phyloP scores from a whole-genome alignment of 371 early-diverging fungal species.

The Mortierella sp. region DNA sequence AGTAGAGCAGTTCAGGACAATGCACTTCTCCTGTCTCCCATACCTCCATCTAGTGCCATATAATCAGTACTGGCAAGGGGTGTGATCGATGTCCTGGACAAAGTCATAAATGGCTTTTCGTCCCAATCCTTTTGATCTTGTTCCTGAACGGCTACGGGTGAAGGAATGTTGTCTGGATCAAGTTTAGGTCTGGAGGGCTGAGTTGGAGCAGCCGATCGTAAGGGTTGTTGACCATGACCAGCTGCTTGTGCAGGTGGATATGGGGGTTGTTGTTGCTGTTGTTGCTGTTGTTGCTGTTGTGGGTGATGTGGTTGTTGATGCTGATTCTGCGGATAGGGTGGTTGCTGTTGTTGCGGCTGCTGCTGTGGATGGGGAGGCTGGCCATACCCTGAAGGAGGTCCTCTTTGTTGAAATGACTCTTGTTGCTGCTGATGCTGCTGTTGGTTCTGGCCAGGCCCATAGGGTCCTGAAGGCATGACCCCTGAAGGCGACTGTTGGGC shows the following conservation, averaged over 20 bases:
- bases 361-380: slow-evolving; percentile 6
- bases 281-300: slow-evolving; percentile 3
- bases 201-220: slow-evolving; percentile 30
- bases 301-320: slow-evolving; percentile 13
- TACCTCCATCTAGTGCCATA: slow-evolving; percentile 87
- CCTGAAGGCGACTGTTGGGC: neutral
- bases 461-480: neutral
- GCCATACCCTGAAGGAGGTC: neutral
- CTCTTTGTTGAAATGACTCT: neutral
- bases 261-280: neutral
- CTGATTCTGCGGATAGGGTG: slow-evolving; percentile 13
- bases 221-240: slow-evolving; percentile 20
- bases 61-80: slow-evolving; percentile 87
- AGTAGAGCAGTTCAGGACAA: neutral
- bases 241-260: slow-evolving; percentile 3
- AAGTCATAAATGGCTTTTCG: slow-evolving; percentile 76
- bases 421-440: neutral
- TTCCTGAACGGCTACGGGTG: slow-evolving; percentile 86
- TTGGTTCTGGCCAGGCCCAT: neutral
- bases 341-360: slow-evolving; percentile 7
- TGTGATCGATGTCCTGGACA: slow-evolving; percentile 65
- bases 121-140: slow-evolving; percentile 78
- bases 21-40: no score
- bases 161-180: slow-evolving; percentile 95
- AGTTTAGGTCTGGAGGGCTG: slow-evolving; percentile 68